Base-by-base conservation (phyloP, 495 filamentous ascomycete species). In the Penicillium macrosclerotiorum region DNA sequence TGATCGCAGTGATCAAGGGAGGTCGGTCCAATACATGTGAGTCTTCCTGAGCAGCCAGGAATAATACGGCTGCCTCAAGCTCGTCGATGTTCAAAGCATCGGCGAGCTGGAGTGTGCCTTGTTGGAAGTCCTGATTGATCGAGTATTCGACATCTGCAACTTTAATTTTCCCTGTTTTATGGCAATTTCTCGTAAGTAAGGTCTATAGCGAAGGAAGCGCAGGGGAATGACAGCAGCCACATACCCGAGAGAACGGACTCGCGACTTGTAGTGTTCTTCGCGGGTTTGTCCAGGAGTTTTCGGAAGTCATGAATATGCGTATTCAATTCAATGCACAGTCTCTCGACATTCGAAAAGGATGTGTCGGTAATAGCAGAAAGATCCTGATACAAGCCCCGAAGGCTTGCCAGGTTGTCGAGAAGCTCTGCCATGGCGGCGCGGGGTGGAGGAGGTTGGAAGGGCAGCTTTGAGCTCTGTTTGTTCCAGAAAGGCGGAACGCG, bases 11-110 rank as follows among this genome's bases (percentile, higher is more conserved):
- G 49, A 86, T 81, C 30, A 85, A 69, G 51, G 82, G 72, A 17
- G 88, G 68, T 22, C 89, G 77, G 45, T 88, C 87, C 19, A 89
- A 71, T 12, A 73, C 53, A 35, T 80, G 73, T 8, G 80, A 71
- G 50, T 88, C 81, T 36, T 80, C 73, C 57, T 86, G 78, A 5
- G 85, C 79, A 29, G 77, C 75, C 13, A 94, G 63, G 45, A 92
- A 79, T 18, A 95, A 69, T 35, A 74, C 64, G 5, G 90, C 88
- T 16, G 94, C 85, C 58, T 90, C 73, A 37, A 95, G 52, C 64
- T 99, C 93, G 66, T 99, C 92, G 20, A 99, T 74, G 52, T 95
- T 80, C 41, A 96, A 74, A 18, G 83, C 83, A 68, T 97, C 92
- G 38, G 91, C 88, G 27, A 97, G 67, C 59, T 87, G 77, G 13